Percentiles rank a stretch among this genome's conserved stretches.
These are phyloP conservation scores for Colletotrichum phormii DNA, from an alignment of 2,329 filamentous ascomycete species.

Conservation along the genomic window DNA sequence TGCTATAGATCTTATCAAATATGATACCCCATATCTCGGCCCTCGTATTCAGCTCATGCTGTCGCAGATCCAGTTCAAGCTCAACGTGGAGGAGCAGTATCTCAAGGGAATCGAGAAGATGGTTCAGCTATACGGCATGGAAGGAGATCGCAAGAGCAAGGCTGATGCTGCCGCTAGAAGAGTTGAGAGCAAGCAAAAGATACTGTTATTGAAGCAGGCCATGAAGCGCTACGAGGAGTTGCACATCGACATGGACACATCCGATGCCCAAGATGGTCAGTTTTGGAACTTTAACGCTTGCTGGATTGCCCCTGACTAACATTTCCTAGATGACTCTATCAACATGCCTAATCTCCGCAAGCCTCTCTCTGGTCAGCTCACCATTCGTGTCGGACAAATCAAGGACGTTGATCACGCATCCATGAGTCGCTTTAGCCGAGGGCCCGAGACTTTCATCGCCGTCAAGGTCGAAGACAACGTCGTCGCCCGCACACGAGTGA, in stretches of 20 bases:
- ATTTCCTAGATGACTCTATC: slow-evolving; percentile 85
- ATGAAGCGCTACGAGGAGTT: slow-evolving; percentile 97
- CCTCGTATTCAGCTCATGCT: slow-evolving; percentile 99
- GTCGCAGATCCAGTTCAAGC: slow-evolving; percentile 97
- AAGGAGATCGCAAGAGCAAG: slow-evolving; percentile 95
- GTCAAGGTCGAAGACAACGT: slow-evolving; percentile 97
- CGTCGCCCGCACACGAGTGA: slow-evolving; percentile 86
- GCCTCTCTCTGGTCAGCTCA: slow-evolving; percentile 91
- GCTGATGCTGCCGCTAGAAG: slow-evolving; percentile 89
- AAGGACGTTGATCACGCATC: slow-evolving; percentile 95
- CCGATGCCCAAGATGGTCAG: slow-evolving; percentile 85
- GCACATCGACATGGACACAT: slow-evolving; percentile 89
- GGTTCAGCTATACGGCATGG: slow-evolving; percentile 97
- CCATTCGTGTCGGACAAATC: slow-evolving; percentile 87
- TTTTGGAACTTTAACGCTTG: slow-evolving; percentile 25
- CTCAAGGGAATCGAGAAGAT: slow-evolving; percentile 99
- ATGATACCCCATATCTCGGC: slow-evolving; percentile 93
- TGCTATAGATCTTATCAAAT: slow-evolving; percentile 90
- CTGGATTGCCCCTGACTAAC: slow-evolving; percentile 42
- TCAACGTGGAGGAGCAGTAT: slow-evolving; percentile 98
- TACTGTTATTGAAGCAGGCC: slow-evolving; percentile 93
- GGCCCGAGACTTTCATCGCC: slow-evolving; percentile 94
- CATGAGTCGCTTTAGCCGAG: slow-evolving; percentile 84
- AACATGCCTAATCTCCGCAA: slow-evolving; percentile 96
- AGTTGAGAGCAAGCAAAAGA: slow-evolving; percentile 98